A percentile compares a stretch with the other conserved stretches of the same genome.
Conservation (phyloP, 805 yeast species). For the Candida maris region DNA sequence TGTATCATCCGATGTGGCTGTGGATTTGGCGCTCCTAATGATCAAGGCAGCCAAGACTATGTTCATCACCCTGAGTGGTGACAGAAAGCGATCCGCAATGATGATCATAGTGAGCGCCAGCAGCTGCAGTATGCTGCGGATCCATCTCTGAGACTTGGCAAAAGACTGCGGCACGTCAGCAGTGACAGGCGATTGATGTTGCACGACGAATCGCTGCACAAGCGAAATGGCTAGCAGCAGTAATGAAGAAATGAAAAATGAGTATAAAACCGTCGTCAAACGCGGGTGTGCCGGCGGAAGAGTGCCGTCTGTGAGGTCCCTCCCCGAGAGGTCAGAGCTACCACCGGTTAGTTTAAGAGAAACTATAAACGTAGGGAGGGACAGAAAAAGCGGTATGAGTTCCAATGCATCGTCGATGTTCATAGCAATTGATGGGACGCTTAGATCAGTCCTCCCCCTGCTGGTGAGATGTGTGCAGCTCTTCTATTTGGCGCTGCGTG, state of each 20-base stretch:
- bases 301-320: neutral
- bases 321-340: neutral
- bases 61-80: constrained; percentile 27
- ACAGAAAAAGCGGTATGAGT: constrained; percentile 31
- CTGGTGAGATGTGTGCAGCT: too few species aligned
- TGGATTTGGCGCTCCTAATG: constrained; percentile 7
- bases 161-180: too few species aligned
- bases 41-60: constrained; percentile 22
- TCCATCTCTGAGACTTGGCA: neutral
- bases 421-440: neutral
- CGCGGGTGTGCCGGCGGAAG: neutral
- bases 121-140: constrained; percentile 2
- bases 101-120: constrained; percentile 19
- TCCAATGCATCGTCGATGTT: constrained; percentile 20
- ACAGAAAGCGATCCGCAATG: constrained; percentile 21
- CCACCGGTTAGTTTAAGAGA: constrained; percentile 27
- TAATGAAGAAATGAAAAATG: constrained; percentile 26
- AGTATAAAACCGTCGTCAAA: constrained; percentile 13
- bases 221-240: constrained; percentile 1
- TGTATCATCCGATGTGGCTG: constrained; percentile 17
- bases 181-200: constrained; percentile 4
- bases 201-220: neutral
- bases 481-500: too few species aligned
- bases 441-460: too few species aligned
- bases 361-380: constrained; percentile 32